Conservation (phyloP, 495 filamentous ascomycete species). For the Choiromyces venosus region DNA sequence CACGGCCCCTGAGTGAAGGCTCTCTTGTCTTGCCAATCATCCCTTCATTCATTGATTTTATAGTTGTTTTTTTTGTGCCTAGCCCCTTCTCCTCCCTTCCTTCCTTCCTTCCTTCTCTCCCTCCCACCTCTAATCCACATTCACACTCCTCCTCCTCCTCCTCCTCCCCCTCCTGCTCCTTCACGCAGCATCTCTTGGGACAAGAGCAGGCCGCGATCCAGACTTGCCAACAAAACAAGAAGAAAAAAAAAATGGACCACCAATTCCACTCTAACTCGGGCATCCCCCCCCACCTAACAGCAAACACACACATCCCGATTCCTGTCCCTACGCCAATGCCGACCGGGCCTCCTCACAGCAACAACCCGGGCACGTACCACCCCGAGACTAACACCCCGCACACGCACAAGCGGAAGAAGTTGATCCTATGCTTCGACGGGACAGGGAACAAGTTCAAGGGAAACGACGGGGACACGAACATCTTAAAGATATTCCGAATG, state of each 20-base stretch:
- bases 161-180: not conserved
- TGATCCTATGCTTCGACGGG: slow-evolving; percentile 84
- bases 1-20: not conserved
- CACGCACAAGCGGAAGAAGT: slow-evolving; percentile 47
- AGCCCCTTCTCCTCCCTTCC: not conserved
- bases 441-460: slow-evolving; percentile 84
- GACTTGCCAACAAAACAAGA: not conserved
- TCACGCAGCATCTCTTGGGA: slow-evolving; percentile 3
- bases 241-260: not conserved
- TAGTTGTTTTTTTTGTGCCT: not conserved
- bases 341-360: not conserved
- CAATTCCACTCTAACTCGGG: not conserved
- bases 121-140: not conserved
- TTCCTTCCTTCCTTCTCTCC: not conserved
- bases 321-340: not conserved
- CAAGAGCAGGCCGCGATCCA: not conserved
- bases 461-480: slow-evolving; percentile 77
- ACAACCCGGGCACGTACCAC: not conserved
- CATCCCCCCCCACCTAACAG: not conserved
- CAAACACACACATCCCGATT: not conserved
- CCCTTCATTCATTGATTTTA: not conserved
- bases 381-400: not conserved
- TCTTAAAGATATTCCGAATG: slow-evolving; percentile 77
- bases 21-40: not conserved
- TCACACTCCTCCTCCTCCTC: not conserved